Percentiles rank a stretch among this genome's conserved stretches.
phyloP scores from a whole-genome alignment of 371 early-diverging fungal species.

The Mortierella sp. region DNA sequence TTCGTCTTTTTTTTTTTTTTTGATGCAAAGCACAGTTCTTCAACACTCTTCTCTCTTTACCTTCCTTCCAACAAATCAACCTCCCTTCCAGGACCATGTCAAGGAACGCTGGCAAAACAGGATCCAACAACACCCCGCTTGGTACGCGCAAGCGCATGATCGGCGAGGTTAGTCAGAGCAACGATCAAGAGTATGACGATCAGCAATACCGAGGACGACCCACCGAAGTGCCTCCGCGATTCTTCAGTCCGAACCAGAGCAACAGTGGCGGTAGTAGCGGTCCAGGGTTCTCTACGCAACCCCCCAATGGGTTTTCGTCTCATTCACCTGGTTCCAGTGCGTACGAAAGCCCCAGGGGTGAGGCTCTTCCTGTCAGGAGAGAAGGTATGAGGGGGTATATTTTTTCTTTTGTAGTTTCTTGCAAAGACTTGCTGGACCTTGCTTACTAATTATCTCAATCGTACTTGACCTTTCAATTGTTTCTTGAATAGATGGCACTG shows the following conservation, averaged over 20 bases:
- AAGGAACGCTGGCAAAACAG: constrained; percentile 58
- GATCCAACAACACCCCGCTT: constrained; percentile 69
- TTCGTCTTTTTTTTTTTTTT: too few relatives aligned
- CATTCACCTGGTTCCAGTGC: constrained; percentile 13
- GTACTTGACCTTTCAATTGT: not conserved
- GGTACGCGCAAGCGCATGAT: constrained; percentile 63
- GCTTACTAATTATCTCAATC: not conserved
- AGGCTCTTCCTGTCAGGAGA: not conserved
- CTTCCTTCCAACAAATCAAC: not conserved
- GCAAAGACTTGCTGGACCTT: not conserved
- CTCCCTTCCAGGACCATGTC: constrained; percentile 19
- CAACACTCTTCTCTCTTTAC: not conserved
- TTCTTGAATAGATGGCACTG: constrained; percentile 37
- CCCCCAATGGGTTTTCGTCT: not conserved
- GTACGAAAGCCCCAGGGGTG: constrained; percentile 12
- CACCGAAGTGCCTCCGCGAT: constrained; percentile 53
- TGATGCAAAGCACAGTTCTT: too few relatives aligned
- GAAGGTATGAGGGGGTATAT: constrained; percentile 9
- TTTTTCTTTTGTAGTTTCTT: not conserved
- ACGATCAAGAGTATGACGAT: constrained; percentile 15
- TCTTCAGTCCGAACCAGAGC: constrained; percentile 22
- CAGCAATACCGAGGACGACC: constrained; percentile 42
- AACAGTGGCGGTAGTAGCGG: not conserved
- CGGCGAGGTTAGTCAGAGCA: constrained; percentile 32
- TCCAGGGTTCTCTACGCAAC: not conserved